These are phyloP conservation scores for Babesia ovata DNA, from an alignment of 169 alveolate genomes.

Conservation along the genomic window DNA sequence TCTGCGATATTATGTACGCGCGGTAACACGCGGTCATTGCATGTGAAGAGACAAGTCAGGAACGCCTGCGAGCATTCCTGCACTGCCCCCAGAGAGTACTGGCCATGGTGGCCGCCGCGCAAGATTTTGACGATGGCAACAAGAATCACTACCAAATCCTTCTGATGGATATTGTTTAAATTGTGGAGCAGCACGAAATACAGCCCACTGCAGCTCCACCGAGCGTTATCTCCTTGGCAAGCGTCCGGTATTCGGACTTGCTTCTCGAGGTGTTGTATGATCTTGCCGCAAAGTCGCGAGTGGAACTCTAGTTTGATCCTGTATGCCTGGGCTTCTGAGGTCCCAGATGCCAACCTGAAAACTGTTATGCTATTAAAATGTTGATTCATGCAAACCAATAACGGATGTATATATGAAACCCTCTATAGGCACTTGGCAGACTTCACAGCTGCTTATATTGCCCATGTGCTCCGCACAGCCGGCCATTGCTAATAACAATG, in stretches of 20 bases:
- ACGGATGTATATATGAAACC: too few relatives aligned
- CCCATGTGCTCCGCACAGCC: too few relatives aligned
- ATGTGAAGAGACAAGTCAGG: constrained; percentile 19
- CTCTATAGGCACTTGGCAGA: too few relatives aligned
- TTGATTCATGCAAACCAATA: too few relatives aligned
- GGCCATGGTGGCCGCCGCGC: constrained; percentile 18
- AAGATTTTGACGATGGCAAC: constrained; percentile 17
- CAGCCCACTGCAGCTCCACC: constrained; percentile 48
- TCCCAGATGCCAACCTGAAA: constrained; percentile 5
- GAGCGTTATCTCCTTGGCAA: constrained; percentile 3
- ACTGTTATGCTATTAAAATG: too few relatives aligned
- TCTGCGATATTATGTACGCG: constrained; percentile 18
- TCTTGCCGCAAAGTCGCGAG: constrained; percentile 45
- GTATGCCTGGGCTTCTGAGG: neutral
- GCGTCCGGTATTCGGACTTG: constrained; percentile 1
- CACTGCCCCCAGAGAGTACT: neutral
- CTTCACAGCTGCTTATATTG: too few relatives aligned
- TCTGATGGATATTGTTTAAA: constrained; percentile 29
- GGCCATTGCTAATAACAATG: neutral
- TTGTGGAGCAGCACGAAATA: constrained; percentile 39
- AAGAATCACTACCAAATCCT: constrained; percentile 37
- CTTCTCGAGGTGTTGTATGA: constrained; percentile 42
- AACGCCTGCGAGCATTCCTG: constrained; percentile 7
- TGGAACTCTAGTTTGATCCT: constrained; percentile 20
- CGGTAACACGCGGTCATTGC: constrained; percentile 13